phyloP scores from a whole-genome alignment of 2,329 filamentous ascomycete genomes.

The Colletotrichum spinosum region DNA sequence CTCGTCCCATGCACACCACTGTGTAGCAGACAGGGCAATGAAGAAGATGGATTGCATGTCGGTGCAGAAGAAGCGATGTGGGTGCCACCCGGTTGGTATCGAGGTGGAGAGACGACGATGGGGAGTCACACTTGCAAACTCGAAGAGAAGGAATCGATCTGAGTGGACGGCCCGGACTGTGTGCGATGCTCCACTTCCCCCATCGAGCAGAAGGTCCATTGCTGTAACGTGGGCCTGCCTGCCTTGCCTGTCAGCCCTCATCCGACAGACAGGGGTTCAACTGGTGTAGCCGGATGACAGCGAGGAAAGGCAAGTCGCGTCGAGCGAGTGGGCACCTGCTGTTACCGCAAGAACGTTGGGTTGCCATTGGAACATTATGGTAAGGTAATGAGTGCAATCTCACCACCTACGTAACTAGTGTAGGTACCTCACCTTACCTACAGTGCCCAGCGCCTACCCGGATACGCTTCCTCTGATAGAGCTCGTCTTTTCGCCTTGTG shows the following conservation, averaged over 20 bases:
- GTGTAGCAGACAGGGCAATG: constrained; percentile 1
- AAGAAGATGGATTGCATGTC: constrained; percentile 24
- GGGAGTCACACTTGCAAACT: neutral
- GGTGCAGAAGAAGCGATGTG: constrained; percentile 28
- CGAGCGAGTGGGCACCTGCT: constrained; percentile 9
- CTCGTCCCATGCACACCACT: too few species aligned
- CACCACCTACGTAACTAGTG: too few species aligned
- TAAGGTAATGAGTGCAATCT: too few species aligned
- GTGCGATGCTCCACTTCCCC: neutral
- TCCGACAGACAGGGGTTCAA: constrained; percentile 21
- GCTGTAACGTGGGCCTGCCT: neutral
- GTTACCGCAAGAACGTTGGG: neutral
- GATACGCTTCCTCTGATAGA: too few species aligned
- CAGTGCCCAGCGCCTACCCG: too few species aligned
- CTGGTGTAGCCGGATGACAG: constrained; percentile 9
- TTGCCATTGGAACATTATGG: too few species aligned
- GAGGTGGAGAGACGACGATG: neutral
- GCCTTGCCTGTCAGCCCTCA: constrained; percentile 23
- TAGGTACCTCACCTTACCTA: too few species aligned
- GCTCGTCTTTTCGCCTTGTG: too few species aligned
- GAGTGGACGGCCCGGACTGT: constrained; percentile 31
- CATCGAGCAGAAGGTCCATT: neutral
- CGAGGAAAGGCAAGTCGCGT: constrained; percentile 11
- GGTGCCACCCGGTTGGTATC: constrained; percentile 34
- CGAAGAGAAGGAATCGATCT: neutral